Conservation (phyloP, 1,284 basidiomycete species). For the Moniliophthora roreri region DNA sequence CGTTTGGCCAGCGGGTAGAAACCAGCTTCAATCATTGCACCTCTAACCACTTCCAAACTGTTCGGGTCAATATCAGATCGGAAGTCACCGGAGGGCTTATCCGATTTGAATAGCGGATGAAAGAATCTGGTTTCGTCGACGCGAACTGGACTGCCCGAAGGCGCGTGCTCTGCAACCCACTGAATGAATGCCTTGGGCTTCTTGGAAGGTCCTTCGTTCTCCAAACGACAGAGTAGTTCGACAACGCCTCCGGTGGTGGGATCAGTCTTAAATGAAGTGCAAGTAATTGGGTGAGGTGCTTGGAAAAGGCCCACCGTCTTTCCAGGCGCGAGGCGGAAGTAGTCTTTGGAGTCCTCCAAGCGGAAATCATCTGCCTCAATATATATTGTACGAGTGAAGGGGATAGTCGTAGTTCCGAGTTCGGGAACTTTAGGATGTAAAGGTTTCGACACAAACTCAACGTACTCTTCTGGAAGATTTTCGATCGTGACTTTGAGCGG, state of each 20-base stretch:
- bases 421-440: conserved; percentile 93
- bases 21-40: conserved; percentile 86
- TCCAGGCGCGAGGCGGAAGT: conserved; percentile 96
- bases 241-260: conserved; percentile 67
- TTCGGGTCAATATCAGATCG: conserved; percentile 78
- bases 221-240: conserved; percentile 81
- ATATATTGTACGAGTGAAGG: conserved; percentile 89
- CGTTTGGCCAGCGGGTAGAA: conserved; percentile 86
- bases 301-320: conserved; percentile 97
- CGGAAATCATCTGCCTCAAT: conserved; percentile 97
- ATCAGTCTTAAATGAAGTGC: conserved; percentile 83
- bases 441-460: conserved; percentile 85
- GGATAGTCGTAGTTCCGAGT: conserved; percentile 82
- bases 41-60: conserved; percentile 76
- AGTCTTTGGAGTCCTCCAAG: conserved; percentile 88
- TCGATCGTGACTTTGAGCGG: conserved; percentile 92
- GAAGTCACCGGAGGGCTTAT: conserved; percentile 86
- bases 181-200: conserved; percentile 98
- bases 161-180: conserved; percentile 90
- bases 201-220: conserved; percentile 64
- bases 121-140: conserved; percentile 94
- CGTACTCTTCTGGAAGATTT: conserved; percentile 88
- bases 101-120: conserved; percentile 91
- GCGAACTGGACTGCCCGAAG: conserved; percentile 77
- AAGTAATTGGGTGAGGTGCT: conserved; percentile 95